Conservation (phyloP, 169 alveolate genomes). For the Neospora caninum region DNA sequence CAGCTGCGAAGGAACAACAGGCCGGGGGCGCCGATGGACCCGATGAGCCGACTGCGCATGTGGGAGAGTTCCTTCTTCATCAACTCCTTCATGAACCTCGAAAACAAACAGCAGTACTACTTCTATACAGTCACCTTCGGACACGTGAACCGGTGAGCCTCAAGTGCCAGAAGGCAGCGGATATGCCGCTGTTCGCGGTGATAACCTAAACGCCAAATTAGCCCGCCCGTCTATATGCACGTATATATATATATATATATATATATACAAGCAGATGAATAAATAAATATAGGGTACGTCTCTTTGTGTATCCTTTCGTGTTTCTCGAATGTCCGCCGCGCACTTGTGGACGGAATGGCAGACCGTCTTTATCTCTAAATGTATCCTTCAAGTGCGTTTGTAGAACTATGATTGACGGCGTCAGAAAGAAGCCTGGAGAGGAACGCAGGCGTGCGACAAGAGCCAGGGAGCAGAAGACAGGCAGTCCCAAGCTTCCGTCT, state of each 20-base stretch:
- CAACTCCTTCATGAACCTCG: conserved; percentile 64
- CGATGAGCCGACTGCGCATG: conserved; percentile 64
- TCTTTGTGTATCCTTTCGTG: background rate
- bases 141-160: conserved; percentile 56
- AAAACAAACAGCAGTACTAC: conserved; percentile 59
- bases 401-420: no score
- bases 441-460: no score
- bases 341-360: no score
- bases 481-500: no score
- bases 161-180: background rate
- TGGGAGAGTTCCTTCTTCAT: conserved; percentile 66
- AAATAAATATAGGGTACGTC: no score
- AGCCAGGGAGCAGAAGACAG: no score
- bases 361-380: no score
- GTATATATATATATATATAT: no score
- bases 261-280: background rate
- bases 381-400: no score
- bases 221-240: background rate
- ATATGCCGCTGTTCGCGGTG: background rate
- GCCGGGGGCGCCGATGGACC: conserved; percentile 51
- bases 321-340: no score
- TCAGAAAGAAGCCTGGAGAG: no score
- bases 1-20: conserved; percentile 56
- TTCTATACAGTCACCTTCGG: conserved; percentile 60
- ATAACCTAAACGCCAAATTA: background rate